A percentile compares a stretch with the other conserved stretches of the same genome.
phyloP scores from a whole-genome alignment of 129 eudicot genomes.

The Flaveria bidentis region DNA sequence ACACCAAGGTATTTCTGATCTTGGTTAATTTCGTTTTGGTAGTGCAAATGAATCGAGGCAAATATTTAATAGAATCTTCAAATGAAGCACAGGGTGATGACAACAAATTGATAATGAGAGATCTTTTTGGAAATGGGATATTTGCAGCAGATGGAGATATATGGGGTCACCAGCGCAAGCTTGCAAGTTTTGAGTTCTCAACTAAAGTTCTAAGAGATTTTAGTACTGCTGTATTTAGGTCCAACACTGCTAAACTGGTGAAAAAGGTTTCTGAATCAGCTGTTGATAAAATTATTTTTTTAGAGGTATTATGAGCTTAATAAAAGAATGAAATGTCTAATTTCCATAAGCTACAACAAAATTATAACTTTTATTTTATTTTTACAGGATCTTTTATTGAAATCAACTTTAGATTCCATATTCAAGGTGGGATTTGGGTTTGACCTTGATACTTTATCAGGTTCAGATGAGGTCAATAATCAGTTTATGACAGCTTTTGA shows the following conservation, averaged over 20 bases:
- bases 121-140: slow-evolving; percentile 70
- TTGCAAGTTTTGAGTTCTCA: slow-evolving; percentile 70
- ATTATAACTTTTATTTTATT: background rate
- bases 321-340: background rate
- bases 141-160: slow-evolving; percentile 70
- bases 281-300: slow-evolving; percentile 27
- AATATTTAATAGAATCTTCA: background rate
- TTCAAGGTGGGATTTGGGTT: slow-evolving; percentile 81
- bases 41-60: background rate
- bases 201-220: slow-evolving; percentile 59
- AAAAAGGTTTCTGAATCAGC: slow-evolving; percentile 41
- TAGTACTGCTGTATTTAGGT: slow-evolving; percentile 53
- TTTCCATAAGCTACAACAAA: slow-evolving; percentile 1
- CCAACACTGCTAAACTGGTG: slow-evolving; percentile 57
- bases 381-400: slow-evolving; percentile 61
- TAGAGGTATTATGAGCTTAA: slow-evolving; percentile 47
- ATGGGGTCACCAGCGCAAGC: slow-evolving; percentile 79
- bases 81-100: slow-evolving; percentile 39
- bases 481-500: slow-evolving; percentile 65
- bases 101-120: slow-evolving; percentile 45
- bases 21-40: background rate
- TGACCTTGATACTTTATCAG: slow-evolving; percentile 62
- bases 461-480: slow-evolving; percentile 45
- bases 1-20: slow-evolving; percentile 45
- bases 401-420: slow-evolving; percentile 62